Conservation (phyloP, 2,329 filamentous ascomycete genomes). For the Aspergillus tanneri region DNA sequence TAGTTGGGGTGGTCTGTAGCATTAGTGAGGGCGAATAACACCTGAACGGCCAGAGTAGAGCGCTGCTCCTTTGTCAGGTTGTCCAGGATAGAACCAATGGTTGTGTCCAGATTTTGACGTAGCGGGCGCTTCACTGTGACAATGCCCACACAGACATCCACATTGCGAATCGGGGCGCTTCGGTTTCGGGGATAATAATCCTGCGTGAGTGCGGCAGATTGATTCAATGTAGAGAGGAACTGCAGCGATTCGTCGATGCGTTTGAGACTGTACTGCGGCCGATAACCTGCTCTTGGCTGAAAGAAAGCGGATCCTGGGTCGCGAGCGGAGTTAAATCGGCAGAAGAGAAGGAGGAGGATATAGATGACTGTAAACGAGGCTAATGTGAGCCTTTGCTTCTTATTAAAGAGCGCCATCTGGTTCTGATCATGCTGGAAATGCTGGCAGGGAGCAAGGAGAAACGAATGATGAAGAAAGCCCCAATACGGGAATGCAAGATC, state of each 20-base stretch:
- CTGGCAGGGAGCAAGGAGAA: not conserved
- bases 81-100: conserved; percentile 47
- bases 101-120: conserved; percentile 41
- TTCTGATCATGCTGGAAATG: conserved; percentile 7
- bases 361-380: conserved; percentile 21
- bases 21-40: conserved; percentile 47
- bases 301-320: conserved; percentile 28
- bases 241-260: conserved; percentile 21
- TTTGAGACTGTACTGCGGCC: conserved; percentile 21
- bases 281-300: conserved; percentile 23
- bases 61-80: conserved; percentile 44
- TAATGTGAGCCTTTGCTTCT: conserved; percentile 22
- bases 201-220: conserved; percentile 4
- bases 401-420: conserved; percentile 18
- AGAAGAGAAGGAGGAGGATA: conserved; percentile 20
- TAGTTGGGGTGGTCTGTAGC: conserved; percentile 45
- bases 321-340: conserved; percentile 20
- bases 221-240: conserved; percentile 20
- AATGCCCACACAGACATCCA: conserved; percentile 44
- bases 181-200: conserved; percentile 1
- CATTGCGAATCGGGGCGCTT: conserved; percentile 7
- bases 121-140: conserved; percentile 44
- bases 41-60: conserved; percentile 41
- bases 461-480: not conserved
- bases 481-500: no score